Percentiles rank a stretch among this genome's conserved stretches.
phyloP scores from a whole-genome alignment of 2,329 filamentous ascomycete species.

The Aaosphaeria arxii region DNA sequence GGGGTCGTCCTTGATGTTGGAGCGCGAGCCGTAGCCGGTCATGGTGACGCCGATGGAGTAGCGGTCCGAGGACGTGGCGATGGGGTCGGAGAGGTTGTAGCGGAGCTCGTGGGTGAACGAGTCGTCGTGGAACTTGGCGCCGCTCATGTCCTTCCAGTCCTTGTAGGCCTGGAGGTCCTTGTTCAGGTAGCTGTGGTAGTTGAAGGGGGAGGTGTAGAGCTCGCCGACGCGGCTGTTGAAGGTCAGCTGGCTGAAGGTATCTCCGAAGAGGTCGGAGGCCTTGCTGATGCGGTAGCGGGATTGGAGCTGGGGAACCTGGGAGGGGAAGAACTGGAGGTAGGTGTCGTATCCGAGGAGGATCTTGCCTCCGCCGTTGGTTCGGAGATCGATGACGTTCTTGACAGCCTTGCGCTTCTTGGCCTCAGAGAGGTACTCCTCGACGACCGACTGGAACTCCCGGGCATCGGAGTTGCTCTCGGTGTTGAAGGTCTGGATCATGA shows the following conservation, averaged over 20 bases:
- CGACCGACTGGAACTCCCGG: slow-evolving; percentile 35
- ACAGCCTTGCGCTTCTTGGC: slow-evolving; percentile 50
- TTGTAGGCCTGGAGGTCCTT: slow-evolving; percentile 23
- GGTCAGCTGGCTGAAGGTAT: slow-evolving; percentile 15
- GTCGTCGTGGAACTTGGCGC: slow-evolving; percentile 27
- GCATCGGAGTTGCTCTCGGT: slow-evolving; percentile 15
- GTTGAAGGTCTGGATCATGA: slow-evolving; percentile 44
- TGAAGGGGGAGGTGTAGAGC: slow-evolving; percentile 31
- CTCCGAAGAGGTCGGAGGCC: slow-evolving; percentile 27
- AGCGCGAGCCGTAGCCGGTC: slow-evolving; percentile 25
- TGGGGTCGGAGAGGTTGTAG: slow-evolving; percentile 38
- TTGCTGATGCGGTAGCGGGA: slow-evolving; percentile 46
- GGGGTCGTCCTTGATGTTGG: slow-evolving; percentile 27
- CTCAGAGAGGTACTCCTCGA: slow-evolving; percentile 46
- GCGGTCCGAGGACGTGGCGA: slow-evolving; percentile 26
- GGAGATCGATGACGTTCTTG: slow-evolving; percentile 63
- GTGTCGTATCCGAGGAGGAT: slow-evolving; percentile 39
- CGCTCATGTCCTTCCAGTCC: slow-evolving; percentile 38
- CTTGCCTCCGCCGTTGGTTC: slow-evolving; percentile 58
- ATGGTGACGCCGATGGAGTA: slow-evolving; percentile 25
- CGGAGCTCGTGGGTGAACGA: slow-evolving; percentile 37
- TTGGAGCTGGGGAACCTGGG: slow-evolving; percentile 41
- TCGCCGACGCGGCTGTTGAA: slow-evolving; percentile 15
- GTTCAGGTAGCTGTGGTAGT: slow-evolving; percentile 30
- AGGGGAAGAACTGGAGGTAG: slow-evolving; percentile 56